Percentiles rank a stretch among this genome's conserved stretches.
phyloP scores from a whole-genome alignment of 768 basidiomycete genomes.

The Candolleomyces eurysporus region DNA sequence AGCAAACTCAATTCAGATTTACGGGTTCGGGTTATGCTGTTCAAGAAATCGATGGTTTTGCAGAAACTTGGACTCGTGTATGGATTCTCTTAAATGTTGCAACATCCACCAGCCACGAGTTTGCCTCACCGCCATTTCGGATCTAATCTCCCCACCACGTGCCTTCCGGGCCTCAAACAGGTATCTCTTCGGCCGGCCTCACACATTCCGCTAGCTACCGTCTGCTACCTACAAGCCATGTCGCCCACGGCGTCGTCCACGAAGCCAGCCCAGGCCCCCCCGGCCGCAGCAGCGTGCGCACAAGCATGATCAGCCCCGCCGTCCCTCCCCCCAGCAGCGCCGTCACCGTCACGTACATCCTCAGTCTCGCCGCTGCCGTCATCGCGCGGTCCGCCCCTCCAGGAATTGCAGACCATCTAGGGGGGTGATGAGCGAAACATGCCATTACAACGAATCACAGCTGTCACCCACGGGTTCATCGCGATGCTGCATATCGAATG shows the following conservation, averaged over 20 bases:
- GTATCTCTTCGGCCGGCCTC: not conserved
- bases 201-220: slow-evolving; percentile 40
- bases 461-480: slow-evolving; percentile 74
- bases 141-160: slow-evolving; percentile 11
- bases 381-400: slow-evolving; percentile 81
- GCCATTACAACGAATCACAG: slow-evolving; percentile 13
- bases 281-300: slow-evolving; percentile 66
- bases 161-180: not conserved
- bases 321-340: slow-evolving; percentile 73
- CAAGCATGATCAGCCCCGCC: slow-evolving; percentile 67
- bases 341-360: slow-evolving; percentile 70
- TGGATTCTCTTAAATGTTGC: slow-evolving; percentile 4
- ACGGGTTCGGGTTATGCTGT: not conserved
- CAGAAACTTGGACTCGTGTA: not conserved
- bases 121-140: slow-evolving; percentile 11
- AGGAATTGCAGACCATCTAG: slow-evolving; percentile 66
- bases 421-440: slow-evolving; percentile 15
- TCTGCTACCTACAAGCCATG: slow-evolving; percentile 63
- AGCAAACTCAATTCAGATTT: not conserved
- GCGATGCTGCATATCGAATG: slow-evolving; percentile 82
- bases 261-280: slow-evolving; percentile 49
- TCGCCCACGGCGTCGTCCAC: slow-evolving; percentile 62
- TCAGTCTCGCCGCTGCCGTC: slow-evolving; percentile 64
- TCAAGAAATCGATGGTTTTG: not conserved
- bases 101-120: slow-evolving; percentile 11